Evolutionary conservation across 169 alveolate species (phyloP), one percentile per base, ranked within the genome.

Genomic region (Plasmodium berghei): DNA sequence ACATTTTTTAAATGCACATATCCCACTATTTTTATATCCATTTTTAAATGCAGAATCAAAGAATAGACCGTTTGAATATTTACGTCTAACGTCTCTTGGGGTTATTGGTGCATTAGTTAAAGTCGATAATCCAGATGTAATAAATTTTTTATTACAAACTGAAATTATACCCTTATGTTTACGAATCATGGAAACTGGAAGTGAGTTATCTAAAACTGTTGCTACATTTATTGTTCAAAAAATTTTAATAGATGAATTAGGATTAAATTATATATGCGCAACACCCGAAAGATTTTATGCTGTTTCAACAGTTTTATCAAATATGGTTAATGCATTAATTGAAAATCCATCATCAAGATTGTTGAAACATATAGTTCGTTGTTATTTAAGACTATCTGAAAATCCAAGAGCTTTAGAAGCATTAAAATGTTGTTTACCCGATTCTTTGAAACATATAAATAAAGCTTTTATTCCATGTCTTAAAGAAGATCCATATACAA

Each of bases 101-200:
- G 99, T 99, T 18, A 98, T 99, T 45, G 99, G 99, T n/a, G 99
- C 99, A 28, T 94, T 99, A 22, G 99, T 99, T 12, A 98, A 98
- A 95, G 99, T 98, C 22, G 99, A 98, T 88, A 99, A 98, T 87
- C 97, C 99, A 48, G 99, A 98, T 72, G 99, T 98, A 42, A 98
- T 98, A 28, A 94, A 96, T 83, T 98, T 98, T 87, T 93, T 99
- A 48, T 95, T 99, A 61, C 97, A 97, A 85, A 96, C 98, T 1
- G 99, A 99, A 89, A 98, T 99, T 26, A 98, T 99, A 9, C 99
- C 99, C 2, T 95, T 98, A 40, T 98, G 99, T 75, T 96, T 99
- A 63, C 94, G 99, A 55, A 98, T 99, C 34, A 99, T 99, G 99
- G 99, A 99, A 73, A 98, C 99, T 22, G 99, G 99, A 26, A 96